phyloP scores from a whole-genome alignment of 2,329 filamentous ascomycete species.

The Fragosphaeria purpurea region DNA sequence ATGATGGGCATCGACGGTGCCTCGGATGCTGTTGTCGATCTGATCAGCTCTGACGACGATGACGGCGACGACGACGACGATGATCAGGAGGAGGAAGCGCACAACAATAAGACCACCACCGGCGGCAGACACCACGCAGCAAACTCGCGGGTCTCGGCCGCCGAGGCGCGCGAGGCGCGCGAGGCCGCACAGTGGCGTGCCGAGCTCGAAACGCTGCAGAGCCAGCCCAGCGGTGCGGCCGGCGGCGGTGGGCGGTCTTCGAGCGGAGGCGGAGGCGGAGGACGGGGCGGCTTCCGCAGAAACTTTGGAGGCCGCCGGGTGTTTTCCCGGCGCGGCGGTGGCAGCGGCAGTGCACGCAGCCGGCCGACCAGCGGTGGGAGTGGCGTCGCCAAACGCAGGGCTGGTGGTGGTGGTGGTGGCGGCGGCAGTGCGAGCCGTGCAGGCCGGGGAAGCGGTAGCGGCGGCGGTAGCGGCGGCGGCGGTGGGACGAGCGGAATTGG shows the following conservation, averaged over 20 bases:
- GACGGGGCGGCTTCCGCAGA: slow-evolving; percentile 7
- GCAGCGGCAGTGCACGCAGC: slow-evolving; percentile 2
- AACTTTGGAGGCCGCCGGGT: slow-evolving; percentile 6
- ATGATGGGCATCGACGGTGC: slow-evolving; percentile 32
- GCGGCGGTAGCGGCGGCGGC: not conserved
- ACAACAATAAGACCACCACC: not conserved
- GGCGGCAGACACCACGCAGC: not conserved
- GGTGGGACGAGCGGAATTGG: slow-evolving; percentile 11
- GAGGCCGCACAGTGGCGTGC: slow-evolving; percentile 20
- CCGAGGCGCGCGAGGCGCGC: slow-evolving; percentile 4
- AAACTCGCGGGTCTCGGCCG: not conserved
- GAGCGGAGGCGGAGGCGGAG: slow-evolving; percentile 15
- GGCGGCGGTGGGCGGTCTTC: slow-evolving; percentile 14
- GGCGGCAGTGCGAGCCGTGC: not conserved
- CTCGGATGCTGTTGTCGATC: slow-evolving; percentile 40
- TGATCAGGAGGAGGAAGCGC: not conserved
- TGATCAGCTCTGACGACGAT: slow-evolving; percentile 31
- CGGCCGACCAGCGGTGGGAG: slow-evolving; percentile 11
- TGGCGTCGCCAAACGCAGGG: slow-evolving; percentile 7
- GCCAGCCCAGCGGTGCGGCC: slow-evolving; percentile 6
- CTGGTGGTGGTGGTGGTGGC: not conserved
- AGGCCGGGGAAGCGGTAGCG: not conserved
- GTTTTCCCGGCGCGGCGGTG: slow-evolving; percentile 8
- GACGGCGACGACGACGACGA: slow-evolving; percentile 20
- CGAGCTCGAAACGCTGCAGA: slow-evolving; percentile 19